Evolutionary conservation across 116 monocot genomes (phyloP), one percentile per base, ranked within the genome.

Genomic region (Thalassia testudinum): DNA sequence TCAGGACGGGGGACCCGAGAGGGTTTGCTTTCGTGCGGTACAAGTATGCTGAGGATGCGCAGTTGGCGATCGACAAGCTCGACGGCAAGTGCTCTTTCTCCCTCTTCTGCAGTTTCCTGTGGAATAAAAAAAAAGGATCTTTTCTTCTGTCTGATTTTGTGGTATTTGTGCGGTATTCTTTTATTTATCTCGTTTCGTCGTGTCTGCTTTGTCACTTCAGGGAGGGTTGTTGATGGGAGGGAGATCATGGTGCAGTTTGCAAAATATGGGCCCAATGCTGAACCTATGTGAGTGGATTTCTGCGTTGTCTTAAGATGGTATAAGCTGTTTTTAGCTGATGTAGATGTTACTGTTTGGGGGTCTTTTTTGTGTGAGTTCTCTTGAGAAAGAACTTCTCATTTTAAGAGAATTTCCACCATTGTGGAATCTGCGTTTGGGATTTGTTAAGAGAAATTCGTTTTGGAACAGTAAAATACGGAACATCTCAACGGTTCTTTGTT

Each of bases 1-100:
- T 29, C 61, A 97, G 97, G 74, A 89, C 79, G 45, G 97, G 89
- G 6, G 97, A 97, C 11, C 88, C 97, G 12, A 65, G 97, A 30
- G 97, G 97, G 0, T 97, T 97, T 63, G 97, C 89, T 17, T 97
- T 97, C 61, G 97, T 97, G 76, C 63, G 97, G 24, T 97, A 97
- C 64, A 97, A 97, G 54, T 82, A 97, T 29, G 85, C 82, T 0
- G 85, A 85, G 18, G 97, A 89, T 66, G 97, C 97, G 3, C 85
- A 88, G 62, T 85, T 76, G 61, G 97, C 97, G 12, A 79, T 97
- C 12, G 89, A 88, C 1, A 82, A 64, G 67, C 89, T 97, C 44
- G 89, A 97, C 73, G 97, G 97, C 67, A 48, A 29, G 42, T 59
- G 56, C 27, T 26, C 24, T 26, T 30, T 38, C 20, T 38, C 0